Conservation (phyloP, 176 grass and related monocot species). For the Cenchrus fungigraminus region DNA sequence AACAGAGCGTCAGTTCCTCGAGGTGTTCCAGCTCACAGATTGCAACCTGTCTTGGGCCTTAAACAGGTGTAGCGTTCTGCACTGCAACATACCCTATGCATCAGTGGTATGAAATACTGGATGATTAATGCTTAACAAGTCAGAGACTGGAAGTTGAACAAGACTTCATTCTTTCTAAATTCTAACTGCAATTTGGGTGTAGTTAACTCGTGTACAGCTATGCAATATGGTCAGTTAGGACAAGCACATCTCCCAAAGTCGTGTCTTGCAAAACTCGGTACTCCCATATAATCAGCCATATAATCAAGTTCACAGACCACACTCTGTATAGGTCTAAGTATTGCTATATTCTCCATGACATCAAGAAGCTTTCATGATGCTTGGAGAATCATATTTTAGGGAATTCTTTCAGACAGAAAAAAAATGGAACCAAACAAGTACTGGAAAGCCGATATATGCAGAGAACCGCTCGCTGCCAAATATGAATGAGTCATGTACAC, state of each 20-base stretch:
- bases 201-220: neutral
- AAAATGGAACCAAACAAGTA: neutral
- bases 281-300: no score
- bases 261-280: neutral
- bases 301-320: neutral
- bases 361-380: neutral
- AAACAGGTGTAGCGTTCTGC: neutral
- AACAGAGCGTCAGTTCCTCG: neutral
- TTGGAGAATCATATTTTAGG: neutral
- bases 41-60: neutral
- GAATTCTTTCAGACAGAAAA: neutral
- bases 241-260: neutral
- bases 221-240: neutral
- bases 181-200: conserved; percentile 12
- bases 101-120: conserved; percentile 22
- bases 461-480: neutral
- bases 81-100: neutral
- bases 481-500: neutral
- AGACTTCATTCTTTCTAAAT: neutral
- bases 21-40: neutral
- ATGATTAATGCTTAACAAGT: neutral
- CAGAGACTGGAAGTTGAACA: neutral
- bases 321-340: neutral
- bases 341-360: neutral
- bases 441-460: neutral